Evolutionary conservation across 331 rosid genomes (phyloP).

Genomic region (Stylosanthes scabra): DNA sequence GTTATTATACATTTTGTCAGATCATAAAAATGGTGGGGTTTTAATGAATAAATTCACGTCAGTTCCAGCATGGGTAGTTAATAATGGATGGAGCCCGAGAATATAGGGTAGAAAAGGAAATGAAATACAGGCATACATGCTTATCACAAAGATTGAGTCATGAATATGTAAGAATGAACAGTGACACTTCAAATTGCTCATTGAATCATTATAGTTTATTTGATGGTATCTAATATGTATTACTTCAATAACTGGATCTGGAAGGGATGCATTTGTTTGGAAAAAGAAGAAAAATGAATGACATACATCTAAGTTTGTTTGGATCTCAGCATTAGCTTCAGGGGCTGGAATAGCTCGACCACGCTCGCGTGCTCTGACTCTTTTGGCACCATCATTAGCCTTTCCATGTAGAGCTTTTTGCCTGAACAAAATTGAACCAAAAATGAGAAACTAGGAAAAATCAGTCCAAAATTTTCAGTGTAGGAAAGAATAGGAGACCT

Average conservation of each 20-base stretch:
- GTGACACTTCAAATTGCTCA: background rate
- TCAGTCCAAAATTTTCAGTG: slow-evolving; percentile 30
- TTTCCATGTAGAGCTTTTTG: slow-evolving; percentile 78
- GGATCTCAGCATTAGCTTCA: slow-evolving; percentile 96
- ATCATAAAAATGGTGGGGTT: slow-evolving; percentile 11
- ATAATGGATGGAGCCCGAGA: slow-evolving; percentile 2
- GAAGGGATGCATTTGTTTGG: no score
- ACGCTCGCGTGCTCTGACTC: slow-evolving; percentile 76
- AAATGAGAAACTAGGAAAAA: slow-evolving; percentile 38
- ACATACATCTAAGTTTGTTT: slow-evolving; percentile 91
- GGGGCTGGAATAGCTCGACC: slow-evolving; percentile 91
- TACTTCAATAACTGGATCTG: no score
- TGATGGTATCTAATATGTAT: no score
- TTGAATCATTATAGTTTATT: no score
- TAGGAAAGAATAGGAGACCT: slow-evolving; percentile 58
- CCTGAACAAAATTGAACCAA: slow-evolving; percentile 58
- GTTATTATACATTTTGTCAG: slow-evolving; percentile 15
- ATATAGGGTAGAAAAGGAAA: background rate
- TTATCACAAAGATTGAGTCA: slow-evolving; percentile 12
- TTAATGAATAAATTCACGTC: slow-evolving; percentile 6
- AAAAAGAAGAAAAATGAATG: slow-evolving; percentile 8
- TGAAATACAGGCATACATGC: background rate
- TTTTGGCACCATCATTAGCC: slow-evolving; percentile 73
- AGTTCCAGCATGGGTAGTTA: background rate
- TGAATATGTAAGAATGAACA: slow-evolving; percentile 10